Base-by-base conservation (phyloP, 768 basidiomycete genomes). In the Suillus alpinus region DNA sequence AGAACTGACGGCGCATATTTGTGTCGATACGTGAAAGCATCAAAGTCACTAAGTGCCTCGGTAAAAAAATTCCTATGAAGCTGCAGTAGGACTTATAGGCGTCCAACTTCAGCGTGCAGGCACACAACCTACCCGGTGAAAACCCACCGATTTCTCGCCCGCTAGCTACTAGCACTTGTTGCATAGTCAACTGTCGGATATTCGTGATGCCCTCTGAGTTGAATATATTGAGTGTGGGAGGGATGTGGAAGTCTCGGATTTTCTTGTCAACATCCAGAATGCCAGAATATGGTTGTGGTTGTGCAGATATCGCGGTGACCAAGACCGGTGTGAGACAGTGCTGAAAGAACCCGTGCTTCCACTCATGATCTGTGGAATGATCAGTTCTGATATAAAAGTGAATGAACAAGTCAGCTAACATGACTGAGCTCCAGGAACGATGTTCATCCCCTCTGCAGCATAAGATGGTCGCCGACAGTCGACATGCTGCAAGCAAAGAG, bases 61-160 rank as follows among this genome's bases (percentile, higher is more conserved):
- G 85, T 86, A 65, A 89, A 89, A 69, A 81, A 87, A 31, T 82
- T 82, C 59, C 88, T 77, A 71, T 91, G 88, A 39, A 89, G 69
- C 66, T 89, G 87, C 20, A 89, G 76, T 53, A 89, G 76, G 47
- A 86, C 88, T 88, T 67, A 59, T 63, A 59, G 59, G 43, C 13
- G 52, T 52, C 57, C 57, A 32, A 37, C 60, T 57, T 47, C 29
- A 40, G 58, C n/a, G 34, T 34, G 44, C 12, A 58, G 13, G 47
- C 18, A 40, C n/a, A 59, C 59, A 40, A 59, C 46, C 60, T 40
- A 57, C 39, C 63, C 77, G 10, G 46, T 51, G 43, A 2, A 49
- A 46, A 68, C 73, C 46, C 59, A 87, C 88, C 85, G 65, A 87
- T 83, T 70, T 88, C 85, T 43, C 84, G 83, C 13, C 86, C 82